Conservation (phyloP, 805 yeast species). For the Nakazawaea ambrosiae region DNA sequence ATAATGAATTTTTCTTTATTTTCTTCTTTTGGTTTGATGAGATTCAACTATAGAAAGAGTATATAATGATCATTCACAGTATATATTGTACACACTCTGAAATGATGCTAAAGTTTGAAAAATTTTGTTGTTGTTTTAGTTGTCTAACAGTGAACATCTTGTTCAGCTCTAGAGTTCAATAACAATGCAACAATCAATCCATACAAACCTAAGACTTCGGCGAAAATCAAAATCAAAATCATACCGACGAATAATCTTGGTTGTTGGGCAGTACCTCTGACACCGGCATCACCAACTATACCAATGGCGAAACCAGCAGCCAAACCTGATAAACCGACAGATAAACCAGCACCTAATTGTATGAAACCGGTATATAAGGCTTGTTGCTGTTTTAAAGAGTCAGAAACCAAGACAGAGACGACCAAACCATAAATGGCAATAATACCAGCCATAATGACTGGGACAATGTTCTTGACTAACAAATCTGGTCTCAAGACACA, state of each 20-base stretch:
- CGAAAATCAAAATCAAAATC: conserved; percentile 97
- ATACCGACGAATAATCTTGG: conserved; percentile 98
- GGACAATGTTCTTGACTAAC: conserved; percentile 87
- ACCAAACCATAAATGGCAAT: conserved; percentile 98
- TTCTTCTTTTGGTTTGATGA: no score
- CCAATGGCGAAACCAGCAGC: conserved; percentile 99
- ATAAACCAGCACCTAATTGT: conserved; percentile 96
- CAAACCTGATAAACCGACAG: conserved; percentile 94
- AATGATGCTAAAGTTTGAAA: no score
- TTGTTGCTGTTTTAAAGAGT: conserved; percentile 81
- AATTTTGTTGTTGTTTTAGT: no score
- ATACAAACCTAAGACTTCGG: conserved; percentile 97
- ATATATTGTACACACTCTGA: no score
- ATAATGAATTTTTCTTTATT: no score
- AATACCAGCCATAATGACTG: conserved; percentile 99
- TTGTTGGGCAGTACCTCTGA: conserved; percentile 96
- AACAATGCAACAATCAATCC: conserved; percentile 97
- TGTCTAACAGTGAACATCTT: conserved; percentile 82
- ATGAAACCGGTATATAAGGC: conserved; percentile 96
- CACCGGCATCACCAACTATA: conserved; percentile 99
- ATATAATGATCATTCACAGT: no score
- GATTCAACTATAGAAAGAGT: no score
- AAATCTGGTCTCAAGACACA: conserved; percentile 96
- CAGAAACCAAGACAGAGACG: conserved; percentile 90
- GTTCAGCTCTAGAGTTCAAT: conserved; percentile 95